A percentile compares a stretch with the other conserved stretches of the same genome.
These are phyloP conservation scores for Microsporum audouinii DNA, from an alignment of 2,329 filamentous ascomycete species.

Conservation along the genomic window DNA sequence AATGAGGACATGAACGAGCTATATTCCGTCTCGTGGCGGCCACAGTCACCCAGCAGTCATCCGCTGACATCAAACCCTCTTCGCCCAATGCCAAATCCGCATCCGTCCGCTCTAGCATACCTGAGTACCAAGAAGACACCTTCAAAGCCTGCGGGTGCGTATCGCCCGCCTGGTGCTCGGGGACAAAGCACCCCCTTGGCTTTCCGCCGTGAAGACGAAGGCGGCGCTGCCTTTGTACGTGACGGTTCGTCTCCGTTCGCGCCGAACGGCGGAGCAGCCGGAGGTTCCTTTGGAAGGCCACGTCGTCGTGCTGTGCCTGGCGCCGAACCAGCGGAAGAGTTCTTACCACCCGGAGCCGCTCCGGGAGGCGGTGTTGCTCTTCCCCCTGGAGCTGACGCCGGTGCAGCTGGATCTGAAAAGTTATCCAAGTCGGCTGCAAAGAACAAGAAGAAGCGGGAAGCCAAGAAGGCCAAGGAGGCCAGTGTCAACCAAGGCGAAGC, in stretches of 20 bases:
- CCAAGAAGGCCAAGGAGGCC: conserved; percentile 76
- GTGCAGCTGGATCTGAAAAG: conserved; percentile 45
- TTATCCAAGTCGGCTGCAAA: conserved; percentile 77
- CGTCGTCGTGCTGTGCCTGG: conserved; percentile 74
- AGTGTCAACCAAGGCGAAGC: conserved; percentile 22
- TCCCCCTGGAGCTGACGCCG: conserved; percentile 48
- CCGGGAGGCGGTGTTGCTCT: conserved; percentile 56
- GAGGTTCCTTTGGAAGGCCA: conserved; percentile 69
- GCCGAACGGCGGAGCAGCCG: conserved; percentile 22
- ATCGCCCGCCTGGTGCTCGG: conserved; percentile 85
- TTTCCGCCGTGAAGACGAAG: conserved; percentile 96
- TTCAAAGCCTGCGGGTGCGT: conserved; percentile 93
- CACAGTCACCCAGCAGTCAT: conserved; percentile 52
- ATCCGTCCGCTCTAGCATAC: conserved; percentile 71
- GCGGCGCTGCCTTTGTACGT: conserved; percentile 74
- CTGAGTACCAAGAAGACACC: conserved; percentile 83
- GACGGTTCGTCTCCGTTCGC: conserved; percentile 53
- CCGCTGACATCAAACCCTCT: conserved; percentile 56
- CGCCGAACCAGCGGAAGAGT: conserved; percentile 59
- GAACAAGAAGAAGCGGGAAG: conserved; percentile 97
- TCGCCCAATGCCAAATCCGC: conserved; percentile 60
- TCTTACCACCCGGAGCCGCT: conserved; percentile 56
- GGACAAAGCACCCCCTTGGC: conserved; percentile 79
- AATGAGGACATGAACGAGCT: conserved; percentile 89
- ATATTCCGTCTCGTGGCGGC: conserved; percentile 83